phyloP scores from a whole-genome alignment of 2,329 filamentous ascomycete genomes.

The Amphichorda felina region DNA sequence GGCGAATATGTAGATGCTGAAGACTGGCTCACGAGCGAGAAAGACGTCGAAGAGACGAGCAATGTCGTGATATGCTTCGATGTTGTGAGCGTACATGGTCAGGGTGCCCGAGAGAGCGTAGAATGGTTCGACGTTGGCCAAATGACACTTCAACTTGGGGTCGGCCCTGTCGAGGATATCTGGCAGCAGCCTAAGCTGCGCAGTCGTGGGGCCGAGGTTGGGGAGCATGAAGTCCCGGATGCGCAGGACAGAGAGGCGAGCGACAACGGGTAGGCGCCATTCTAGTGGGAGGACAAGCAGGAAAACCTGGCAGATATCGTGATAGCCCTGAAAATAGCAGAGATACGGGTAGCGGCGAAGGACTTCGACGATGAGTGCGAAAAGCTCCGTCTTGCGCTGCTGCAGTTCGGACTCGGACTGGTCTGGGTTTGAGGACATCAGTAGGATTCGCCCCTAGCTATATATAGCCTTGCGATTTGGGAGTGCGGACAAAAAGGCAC shows the following conservation, averaged over 20 bases:
- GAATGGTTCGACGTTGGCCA: constrained; percentile 72
- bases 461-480: neutral
- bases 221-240: constrained; percentile 98
- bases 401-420: constrained; percentile 58
- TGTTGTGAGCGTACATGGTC: constrained; percentile 94
- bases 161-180: constrained; percentile 67
- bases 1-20: constrained; percentile 84
- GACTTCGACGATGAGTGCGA: constrained; percentile 66
- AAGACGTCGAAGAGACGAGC: constrained; percentile 87
- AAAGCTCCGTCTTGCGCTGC: constrained; percentile 63
- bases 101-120: constrained; percentile 90
- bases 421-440: constrained; percentile 30
- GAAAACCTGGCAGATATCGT: constrained; percentile 95
- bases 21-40: constrained; percentile 75
- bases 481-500: no score
- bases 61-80: constrained; percentile 81
- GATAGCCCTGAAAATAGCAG: constrained; percentile 96
- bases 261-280: constrained; percentile 50
- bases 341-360: constrained; percentile 73
- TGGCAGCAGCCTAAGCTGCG: constrained; percentile 79
- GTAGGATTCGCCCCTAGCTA: neutral
- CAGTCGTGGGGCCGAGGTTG: constrained; percentile 65
- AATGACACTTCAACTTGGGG: constrained; percentile 57
- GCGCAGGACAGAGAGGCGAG: constrained; percentile 75
- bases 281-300: constrained; percentile 66